phyloP scores from a whole-genome alignment of 179 eudicot genomes.

The Corrigiola litoralis region DNA sequence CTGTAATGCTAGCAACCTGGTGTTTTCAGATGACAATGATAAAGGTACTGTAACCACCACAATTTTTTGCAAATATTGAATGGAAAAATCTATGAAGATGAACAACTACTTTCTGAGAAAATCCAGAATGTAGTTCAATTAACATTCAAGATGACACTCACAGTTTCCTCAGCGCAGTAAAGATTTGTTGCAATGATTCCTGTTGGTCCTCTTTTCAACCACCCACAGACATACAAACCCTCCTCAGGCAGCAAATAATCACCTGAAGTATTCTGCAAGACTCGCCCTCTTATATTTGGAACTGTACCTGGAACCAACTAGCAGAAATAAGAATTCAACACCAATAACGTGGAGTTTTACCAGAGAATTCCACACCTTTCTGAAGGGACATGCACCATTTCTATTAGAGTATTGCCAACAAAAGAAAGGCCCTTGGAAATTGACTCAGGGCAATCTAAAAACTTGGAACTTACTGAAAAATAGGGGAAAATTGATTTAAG shows the following conservation, averaged over 20 bases:
- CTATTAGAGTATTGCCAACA: too few species aligned
- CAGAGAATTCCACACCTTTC: too few species aligned
- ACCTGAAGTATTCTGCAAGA: slow-evolving; percentile 34
- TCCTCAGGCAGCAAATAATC: slow-evolving; percentile 35
- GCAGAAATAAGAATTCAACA: background rate
- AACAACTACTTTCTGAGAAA: background rate
- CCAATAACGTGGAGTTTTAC: too few species aligned
- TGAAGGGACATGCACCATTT: too few species aligned
- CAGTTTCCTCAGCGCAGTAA: slow-evolving; percentile 93
- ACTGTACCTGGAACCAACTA: slow-evolving; percentile 58
- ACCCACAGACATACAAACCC: slow-evolving; percentile 83
- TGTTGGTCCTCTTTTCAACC: slow-evolving; percentile 98
- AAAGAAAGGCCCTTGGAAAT: too few species aligned
- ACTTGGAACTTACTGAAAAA: too few species aligned
- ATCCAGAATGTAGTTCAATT: too few species aligned
- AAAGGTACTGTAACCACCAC: too few species aligned
- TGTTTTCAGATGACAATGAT: background rate
- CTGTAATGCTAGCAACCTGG: slow-evolving; percentile 69
- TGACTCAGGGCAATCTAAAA: too few species aligned
- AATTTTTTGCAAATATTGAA: too few species aligned
- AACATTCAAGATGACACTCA: slow-evolving; percentile 30
- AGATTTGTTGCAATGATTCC: slow-evolving; percentile 90
- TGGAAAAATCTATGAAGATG: too few species aligned
- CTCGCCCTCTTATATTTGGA: slow-evolving; percentile 83
- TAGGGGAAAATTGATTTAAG: too few species aligned